Evolutionary conservation across 2,329 filamentous ascomycete species (phyloP), one percentile per base, ranked within the genome.

Genomic region (Acephala macrosclerotiorum): DNA sequence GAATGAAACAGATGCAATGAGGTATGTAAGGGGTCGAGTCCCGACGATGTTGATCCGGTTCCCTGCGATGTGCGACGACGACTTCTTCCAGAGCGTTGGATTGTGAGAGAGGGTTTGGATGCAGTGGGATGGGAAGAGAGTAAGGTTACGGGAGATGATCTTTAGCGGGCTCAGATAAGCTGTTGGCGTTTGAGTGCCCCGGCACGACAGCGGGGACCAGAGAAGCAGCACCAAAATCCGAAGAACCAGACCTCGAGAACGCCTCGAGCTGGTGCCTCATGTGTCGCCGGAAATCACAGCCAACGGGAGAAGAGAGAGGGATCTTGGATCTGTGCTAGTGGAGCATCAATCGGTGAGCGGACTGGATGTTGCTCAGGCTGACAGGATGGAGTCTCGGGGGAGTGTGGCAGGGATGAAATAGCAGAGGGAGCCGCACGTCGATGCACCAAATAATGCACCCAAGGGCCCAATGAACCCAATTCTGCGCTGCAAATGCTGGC

Each of bases 261-360:
- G 58, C 58, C 58, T 60, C 45, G 58, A 60, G 42, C 29, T 60
- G 58, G 22, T 60, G 42, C 58, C 58, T 60, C 42, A 3, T 53
- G 49, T 29, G 49, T 18, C 25, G 18, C 22, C 49, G 25, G 42
- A 36, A 60, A 60, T 20, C 7, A 20, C 58, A 60, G 42, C 58
- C 58, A 60, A 60, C 58, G 35, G 51, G 58, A 53, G 16, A 12
- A 18, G 25, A 29, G 1, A 26, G 49, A 53, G 11, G 33, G 55
- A 36, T 12, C 20, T 20, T n/a, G n/a, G 55, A 22, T 40, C n/a
- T 57, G 29, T 36, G 25, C 55, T 25, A 38, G 55, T 25, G 29
- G n/a, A 40, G 35, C 33, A 38, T 57, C 6, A 22, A 20, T 40
- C 55, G 55, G 55, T 57, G 55, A 57, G 55, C 20, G 35, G 5